Conservation (phyloP, 768 basidiomycete species). For the Hemileccinum rubropunctum region DNA sequence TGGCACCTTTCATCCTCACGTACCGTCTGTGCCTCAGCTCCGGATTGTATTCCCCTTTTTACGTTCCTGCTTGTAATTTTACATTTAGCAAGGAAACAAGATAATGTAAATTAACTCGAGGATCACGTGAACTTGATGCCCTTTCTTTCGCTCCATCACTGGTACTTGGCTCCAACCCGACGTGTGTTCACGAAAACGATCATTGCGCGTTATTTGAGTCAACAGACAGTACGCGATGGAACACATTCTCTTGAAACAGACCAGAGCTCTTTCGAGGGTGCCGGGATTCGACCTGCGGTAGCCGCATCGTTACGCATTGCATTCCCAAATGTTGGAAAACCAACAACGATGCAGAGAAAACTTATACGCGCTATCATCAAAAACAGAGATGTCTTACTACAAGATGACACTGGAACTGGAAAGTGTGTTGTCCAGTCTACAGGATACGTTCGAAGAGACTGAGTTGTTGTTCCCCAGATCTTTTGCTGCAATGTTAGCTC, state of each 20-base stretch:
- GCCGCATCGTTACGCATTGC: constrained; percentile 50
- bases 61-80: constrained; percentile 9
- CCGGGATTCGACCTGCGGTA: constrained; percentile 52
- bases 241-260: neutral
- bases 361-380: constrained; percentile 61
- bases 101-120: constrained; percentile 8
- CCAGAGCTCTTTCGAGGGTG: constrained; percentile 41
- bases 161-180: constrained; percentile 3
- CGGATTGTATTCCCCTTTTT: neutral
- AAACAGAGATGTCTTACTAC: constrained; percentile 60
- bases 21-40: constrained; percentile 3
- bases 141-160: constrained; percentile 12
- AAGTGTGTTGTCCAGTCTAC: constrained; percentile 49
- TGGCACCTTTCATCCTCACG: constrained; percentile 29
- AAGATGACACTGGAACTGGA: constrained; percentile 73
- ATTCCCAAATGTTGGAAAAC: constrained; percentile 57
- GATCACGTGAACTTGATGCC: constrained; percentile 27
- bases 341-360: constrained; percentile 56
- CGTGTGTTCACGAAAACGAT: constrained; percentile 22
- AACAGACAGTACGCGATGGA: constrained; percentile 13
- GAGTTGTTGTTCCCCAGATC: constrained; percentile 44
- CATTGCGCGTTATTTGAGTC: constrained; percentile 27
- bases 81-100: neutral
- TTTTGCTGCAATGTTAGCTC: constrained; percentile 64
- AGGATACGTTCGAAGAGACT: neutral